Evolutionary conservation across 2,329 filamentous ascomycete genomes (phyloP).

Genomic region (Parafenestella ontariensis): DNA sequence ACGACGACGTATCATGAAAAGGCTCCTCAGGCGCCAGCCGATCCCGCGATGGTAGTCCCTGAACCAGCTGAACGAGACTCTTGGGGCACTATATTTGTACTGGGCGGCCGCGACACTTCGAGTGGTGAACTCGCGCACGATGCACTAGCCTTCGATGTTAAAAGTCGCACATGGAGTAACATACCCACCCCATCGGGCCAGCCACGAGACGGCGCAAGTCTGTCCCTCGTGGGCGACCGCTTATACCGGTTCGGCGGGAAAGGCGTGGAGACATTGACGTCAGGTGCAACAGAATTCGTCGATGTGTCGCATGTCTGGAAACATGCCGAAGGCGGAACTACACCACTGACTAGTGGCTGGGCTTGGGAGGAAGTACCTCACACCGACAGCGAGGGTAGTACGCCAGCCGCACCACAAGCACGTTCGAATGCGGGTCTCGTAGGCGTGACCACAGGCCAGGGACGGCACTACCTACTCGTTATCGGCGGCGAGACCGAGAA

Average conservation of each 20-base stretch:
- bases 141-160: slow-evolving; percentile 60
- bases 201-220: slow-evolving; percentile 44
- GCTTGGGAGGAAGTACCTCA: slow-evolving; percentile 38
- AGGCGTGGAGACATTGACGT: slow-evolving; percentile 28
- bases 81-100: slow-evolving; percentile 60
- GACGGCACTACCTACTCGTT: slow-evolving; percentile 60
- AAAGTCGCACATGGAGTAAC: slow-evolving; percentile 57
- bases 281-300: slow-evolving; percentile 36
- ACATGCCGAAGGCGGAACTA: slow-evolving; percentile 45
- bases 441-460: slow-evolving; percentile 59
- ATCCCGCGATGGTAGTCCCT: slow-evolving; percentile 51
- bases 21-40: slow-evolving; percentile 51
- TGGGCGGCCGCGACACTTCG: slow-evolving; percentile 53
- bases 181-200: slow-evolving; percentile 56
- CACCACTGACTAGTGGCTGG: slow-evolving; percentile 44
- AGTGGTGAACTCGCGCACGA: slow-evolving; percentile 49
- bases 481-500: slow-evolving; percentile 54
- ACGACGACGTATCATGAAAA: slow-evolving; percentile 35
- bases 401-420: slow-evolving; percentile 45
- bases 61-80: slow-evolving; percentile 49
- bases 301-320: slow-evolving; percentile 45
- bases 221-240: slow-evolving; percentile 54
- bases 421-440: slow-evolving; percentile 55
- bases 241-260: slow-evolving; percentile 57
- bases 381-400: slow-evolving; percentile 12